Base-by-base conservation (phyloP, 2,329 filamentous ascomycete genomes). In the Ophiostoma quercus region DNA sequence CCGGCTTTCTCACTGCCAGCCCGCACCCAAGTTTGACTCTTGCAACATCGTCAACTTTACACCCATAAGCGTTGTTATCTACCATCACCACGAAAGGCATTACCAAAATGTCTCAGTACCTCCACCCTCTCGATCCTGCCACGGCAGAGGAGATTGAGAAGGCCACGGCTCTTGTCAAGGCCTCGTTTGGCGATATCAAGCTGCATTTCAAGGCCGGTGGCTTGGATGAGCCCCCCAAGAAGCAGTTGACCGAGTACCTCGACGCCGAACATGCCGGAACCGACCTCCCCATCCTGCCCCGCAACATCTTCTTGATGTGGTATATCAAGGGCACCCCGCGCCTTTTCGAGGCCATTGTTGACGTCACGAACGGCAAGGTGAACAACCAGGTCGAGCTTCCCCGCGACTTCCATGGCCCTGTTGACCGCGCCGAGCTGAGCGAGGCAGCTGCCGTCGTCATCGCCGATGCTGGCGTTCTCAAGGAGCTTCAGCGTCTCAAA, bases 171-270 rank as follows among this genome's bases (percentile, higher is more conserved):
- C 77, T 88, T 47, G 79, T 90, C 72, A 76, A 77, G 65, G 79
- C 82, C 69, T 89, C 87, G 84, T 87, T 87, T 0, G 78, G 79
- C 14, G 80, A 81, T 32, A 84, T 83, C 2, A 80, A 84, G 41
- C 76, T 89, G 54, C 84, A 88, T 67, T 90, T 88, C 82, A 90
- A 89, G 76, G 80, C 80, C 60, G 80, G 90, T 37, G 89, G 83
- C 19, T 77, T 88, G 22, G 79, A 82, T 51, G 85, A 88, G 74
- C 85, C 86, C 4, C 78, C 82, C 8, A 88, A 88, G 77, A 75
- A 78, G 4, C 80, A 85, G 63, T 79, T 86, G 9, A 73, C 83
- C 22, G 81, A 80, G 2, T 87, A 84, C 74, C 76, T 87, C 69
- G 77, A 76, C 14, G 81, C 81, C 1, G 68, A 77, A 14, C 76